Percentiles rank a stretch among this genome's conserved stretches.
phyloP scores from a whole-genome alignment of 768 basidiomycete species.

The Dentipellis fragilis region DNA sequence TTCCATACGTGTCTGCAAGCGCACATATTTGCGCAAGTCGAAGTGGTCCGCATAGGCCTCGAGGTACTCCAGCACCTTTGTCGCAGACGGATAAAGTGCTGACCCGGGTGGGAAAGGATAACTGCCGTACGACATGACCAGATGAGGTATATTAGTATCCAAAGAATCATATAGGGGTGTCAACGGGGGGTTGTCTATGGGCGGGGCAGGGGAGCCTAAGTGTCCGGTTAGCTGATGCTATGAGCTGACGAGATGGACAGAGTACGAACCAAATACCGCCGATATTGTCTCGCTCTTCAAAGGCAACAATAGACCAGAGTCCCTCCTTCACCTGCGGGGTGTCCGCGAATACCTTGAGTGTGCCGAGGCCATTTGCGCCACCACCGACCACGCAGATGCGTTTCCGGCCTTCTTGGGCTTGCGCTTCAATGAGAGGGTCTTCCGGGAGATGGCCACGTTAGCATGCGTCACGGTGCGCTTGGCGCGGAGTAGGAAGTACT shows the following conservation, averaged over 20 bases:
- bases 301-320: constrained; percentile 53
- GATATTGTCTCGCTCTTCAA: constrained; percentile 53
- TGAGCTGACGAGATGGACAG: neutral
- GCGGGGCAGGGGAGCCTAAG: constrained; percentile 46
- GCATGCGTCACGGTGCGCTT: too few species aligned
- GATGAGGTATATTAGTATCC: constrained; percentile 76
- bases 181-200: constrained; percentile 40
- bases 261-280: constrained; percentile 69
- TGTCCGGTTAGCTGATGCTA: neutral
- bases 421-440: neutral
- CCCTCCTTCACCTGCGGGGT: constrained; percentile 44
- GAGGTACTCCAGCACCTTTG: constrained; percentile 59
- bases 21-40: constrained; percentile 49
- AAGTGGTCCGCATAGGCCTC: constrained; percentile 55
- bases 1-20: constrained; percentile 47
- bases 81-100: constrained; percentile 55
- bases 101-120: constrained; percentile 65
- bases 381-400: constrained; percentile 66
- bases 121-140: constrained; percentile 58
- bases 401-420: constrained; percentile 9
- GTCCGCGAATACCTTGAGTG: constrained; percentile 56
- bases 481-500: too few species aligned
- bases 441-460: too few species aligned
- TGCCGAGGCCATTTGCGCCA: constrained; percentile 65
- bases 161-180: constrained; percentile 74